These are phyloP conservation scores for Sphenostylis stenocarpa DNA, from an alignment of 306 rosid genomes.

Conservation along the genomic window DNA sequence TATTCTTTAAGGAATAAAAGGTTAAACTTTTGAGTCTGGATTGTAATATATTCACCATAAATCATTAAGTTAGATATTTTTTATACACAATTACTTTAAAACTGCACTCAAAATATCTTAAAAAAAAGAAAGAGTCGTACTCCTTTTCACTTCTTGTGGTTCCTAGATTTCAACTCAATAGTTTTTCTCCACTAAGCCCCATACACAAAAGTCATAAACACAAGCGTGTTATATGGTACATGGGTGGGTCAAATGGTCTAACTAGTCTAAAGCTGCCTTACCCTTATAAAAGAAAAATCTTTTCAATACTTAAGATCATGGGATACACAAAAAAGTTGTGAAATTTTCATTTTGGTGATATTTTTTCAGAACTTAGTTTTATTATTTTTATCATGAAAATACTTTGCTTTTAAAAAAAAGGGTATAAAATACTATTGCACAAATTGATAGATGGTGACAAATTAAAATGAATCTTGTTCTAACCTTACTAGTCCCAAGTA, in stretches of 20 bases:
- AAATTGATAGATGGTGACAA: conserved; percentile 55
- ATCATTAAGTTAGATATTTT: too few species aligned
- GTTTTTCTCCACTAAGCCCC: background rate
- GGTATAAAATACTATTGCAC: background rate
- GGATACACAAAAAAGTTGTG: too few species aligned
- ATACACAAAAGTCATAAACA: conserved; percentile 11
- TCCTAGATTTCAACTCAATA: conserved; percentile 20
- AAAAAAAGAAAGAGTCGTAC: background rate
- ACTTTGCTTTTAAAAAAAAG: too few species aligned
- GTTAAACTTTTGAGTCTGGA: too few species aligned
- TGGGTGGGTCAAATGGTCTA: conserved; percentile 33
- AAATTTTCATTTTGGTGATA: too few species aligned
- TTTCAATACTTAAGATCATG: conserved; percentile 38
- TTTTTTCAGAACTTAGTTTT: too few species aligned
- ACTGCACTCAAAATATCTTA: too few species aligned
- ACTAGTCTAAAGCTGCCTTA: conserved; percentile 32
- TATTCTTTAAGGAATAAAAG: background rate
- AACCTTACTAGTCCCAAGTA: conserved; percentile 24
- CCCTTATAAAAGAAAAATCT: conserved; percentile 34
- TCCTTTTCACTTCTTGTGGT: background rate
- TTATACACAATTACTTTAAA: too few species aligned
- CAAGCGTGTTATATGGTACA: conserved; percentile 38
- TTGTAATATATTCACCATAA: too few species aligned
- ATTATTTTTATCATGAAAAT: too few species aligned
- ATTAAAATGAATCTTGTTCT: background rate